Evolutionary conservation across 2,329 filamentous ascomycete genomes (phyloP).

Genomic region (Penicillium sp.): DNA sequence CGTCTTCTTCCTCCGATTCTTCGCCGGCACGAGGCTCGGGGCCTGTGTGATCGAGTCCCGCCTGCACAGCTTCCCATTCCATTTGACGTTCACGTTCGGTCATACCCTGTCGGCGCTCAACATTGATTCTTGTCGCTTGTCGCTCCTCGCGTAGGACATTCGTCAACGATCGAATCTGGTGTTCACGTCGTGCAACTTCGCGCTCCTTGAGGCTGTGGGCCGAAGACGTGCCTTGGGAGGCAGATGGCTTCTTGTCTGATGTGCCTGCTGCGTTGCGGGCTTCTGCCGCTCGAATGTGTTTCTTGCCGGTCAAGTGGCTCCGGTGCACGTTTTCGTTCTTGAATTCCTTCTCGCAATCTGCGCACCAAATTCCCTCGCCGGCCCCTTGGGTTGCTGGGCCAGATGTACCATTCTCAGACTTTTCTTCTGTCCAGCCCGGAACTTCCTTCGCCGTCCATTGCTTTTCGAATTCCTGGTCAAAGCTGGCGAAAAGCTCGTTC

Average conservation of each 20-base stretch:
- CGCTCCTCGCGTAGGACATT: constrained; percentile 83
- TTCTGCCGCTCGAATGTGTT: constrained; percentile 83
- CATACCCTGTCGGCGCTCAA: constrained; percentile 96
- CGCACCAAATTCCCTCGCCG: constrained; percentile 78
- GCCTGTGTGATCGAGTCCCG: constrained; percentile 51
- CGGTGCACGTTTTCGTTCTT: constrained; percentile 95
- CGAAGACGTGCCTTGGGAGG: constrained; percentile 23
- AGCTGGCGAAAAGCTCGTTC: constrained; percentile 70
- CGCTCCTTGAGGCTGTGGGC: constrained; percentile 72
- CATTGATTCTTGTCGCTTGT: constrained; percentile 86
- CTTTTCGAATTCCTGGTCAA: constrained; percentile 80
- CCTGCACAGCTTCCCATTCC: constrained; percentile 84
- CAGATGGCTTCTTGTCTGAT: constrained; percentile 37
- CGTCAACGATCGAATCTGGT: constrained; percentile 75
- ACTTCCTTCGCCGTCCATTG: constrained; percentile 80
- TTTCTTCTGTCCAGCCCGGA: constrained; percentile 70
- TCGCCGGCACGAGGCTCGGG: constrained; percentile 48
- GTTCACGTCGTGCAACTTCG: constrained; percentile 85
- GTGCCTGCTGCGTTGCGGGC: constrained; percentile 52
- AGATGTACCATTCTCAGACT: constrained; percentile 40
- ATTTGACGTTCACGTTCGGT: constrained; percentile 93
- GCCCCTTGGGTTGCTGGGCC: constrained; percentile 54
- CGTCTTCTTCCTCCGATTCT: constrained; percentile 71
- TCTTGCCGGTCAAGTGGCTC: constrained; percentile 83
- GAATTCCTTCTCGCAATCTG: constrained; percentile 91